Base-by-base conservation (phyloP, 495 filamentous ascomycete species). In the Friedmanniomyces endolithicus region DNA sequence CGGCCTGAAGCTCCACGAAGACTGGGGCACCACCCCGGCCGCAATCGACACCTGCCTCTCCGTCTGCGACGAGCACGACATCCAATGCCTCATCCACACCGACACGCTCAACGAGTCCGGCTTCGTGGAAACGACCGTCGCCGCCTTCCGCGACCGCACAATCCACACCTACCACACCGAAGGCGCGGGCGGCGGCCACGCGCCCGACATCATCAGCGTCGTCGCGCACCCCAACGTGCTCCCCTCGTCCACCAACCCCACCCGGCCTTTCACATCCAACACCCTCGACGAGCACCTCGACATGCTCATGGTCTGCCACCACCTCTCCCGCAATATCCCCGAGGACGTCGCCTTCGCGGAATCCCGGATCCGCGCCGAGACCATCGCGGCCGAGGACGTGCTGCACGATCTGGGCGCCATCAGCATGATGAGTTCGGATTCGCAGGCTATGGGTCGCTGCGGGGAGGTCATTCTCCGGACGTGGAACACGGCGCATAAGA, bases 81-180 rank as follows among this genome's bases (percentile, higher is more conserved):
- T 97, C 41, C 92, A 98, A 63, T 94, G 87, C 61, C 82, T 97
- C 55, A 96, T 98, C 64, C 92, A 98, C 67, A 97, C 92, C 2
- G 92, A 98, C 68, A 98, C 92, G 0, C 79, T 98, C 41, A 98
- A 98, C 70, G 92, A 98, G 70, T 90, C 87, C 43, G 92, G 92
- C 22, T 98, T 94, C 68, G 92, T 98, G 40, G 94, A 96, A 68
- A 84, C 88, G 56, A 95, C 90, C 35, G 83, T 95, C 58, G 75
- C 75, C 20, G 83, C 94, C 25, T 87, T 97, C 77, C 88, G 88
- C 68, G 77, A 81, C 64, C 86, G 92, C 53, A 86, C 88, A 6
- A 95, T 98, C 62, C 92, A 98, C 73, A 95, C 92, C 14, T 98
- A 98, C 72, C 92, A 98, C 71, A 97, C 94, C 40, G 92, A 98